Evolutionary conservation across 2,329 filamentous ascomycete genomes (phyloP), one percentile per base, ranked within the genome.

Genomic region (Leptosphaerulina australis): DNA sequence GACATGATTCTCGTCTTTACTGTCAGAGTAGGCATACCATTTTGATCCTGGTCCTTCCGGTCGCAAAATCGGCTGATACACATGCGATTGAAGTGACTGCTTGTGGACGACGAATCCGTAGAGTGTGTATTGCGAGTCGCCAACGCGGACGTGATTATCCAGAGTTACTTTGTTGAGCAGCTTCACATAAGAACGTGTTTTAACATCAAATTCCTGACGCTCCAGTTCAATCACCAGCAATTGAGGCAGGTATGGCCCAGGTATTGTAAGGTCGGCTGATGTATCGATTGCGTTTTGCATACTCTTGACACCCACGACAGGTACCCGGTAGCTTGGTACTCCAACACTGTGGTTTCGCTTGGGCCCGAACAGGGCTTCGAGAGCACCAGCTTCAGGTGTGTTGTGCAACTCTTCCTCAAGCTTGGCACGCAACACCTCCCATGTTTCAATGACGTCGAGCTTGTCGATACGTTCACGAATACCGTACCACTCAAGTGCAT

Each of bases 41-140:
- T 77, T 79, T 7, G 77, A 76, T 8, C 76, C 78, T 5, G 79
- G 78, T 2, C 83, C 83, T 34, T 76, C 76, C 1, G 84, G 84
- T 22, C 83, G 77, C 37, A 87, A 67, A 25, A 85, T 79, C n/a
- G 81, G 79, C 58, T 83, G 82, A 69, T 84, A 86, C 28, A 80
- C 76, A 37, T 79, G 79, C 4, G 82, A 85, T 15, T 80, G 80
- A 12, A 85, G 77, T 33, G 78, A 77, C 20, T 82, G 83, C 52
- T 79, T 79, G 60, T 87, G 84, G 2, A 83, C 81, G 24, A 85
- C 72, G 55, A 85, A 81, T 3, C 82, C 82, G 55, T 83, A 86
- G 0, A 87, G 75, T 1, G 78, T 79, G 60, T 85, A 87, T 9
- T 73, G 64, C 10, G 71, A 72, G 7, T 64, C 73, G 20, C 74